Evolutionary conservation across 805 yeast genomes (phyloP), one percentile per base, ranked within the genome.

Genomic region (Jamesozyma piceae): DNA sequence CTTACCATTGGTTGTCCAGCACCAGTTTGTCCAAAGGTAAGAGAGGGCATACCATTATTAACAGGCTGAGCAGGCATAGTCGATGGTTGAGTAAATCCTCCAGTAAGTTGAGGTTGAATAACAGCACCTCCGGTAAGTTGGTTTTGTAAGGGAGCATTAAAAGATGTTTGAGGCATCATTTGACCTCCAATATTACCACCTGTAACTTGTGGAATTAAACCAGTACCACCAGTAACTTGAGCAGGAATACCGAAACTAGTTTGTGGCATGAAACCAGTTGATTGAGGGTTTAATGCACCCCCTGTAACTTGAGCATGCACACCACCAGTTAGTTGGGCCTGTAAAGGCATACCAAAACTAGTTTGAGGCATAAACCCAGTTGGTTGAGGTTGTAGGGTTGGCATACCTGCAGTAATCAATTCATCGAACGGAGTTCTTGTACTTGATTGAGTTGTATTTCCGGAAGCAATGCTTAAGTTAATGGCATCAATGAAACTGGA

Each of bases 401-500:
- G 37, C 27, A 51, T 38, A 2, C 57, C 60, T 10, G 45, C 46
- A 32, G 51, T 43, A 45, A 67, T 46, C 35, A 52, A 47, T 43
- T 62, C 61, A 42, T 68, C 73, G 47, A 70, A 70, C 6, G 74
- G 72, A 10, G 72, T 68, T 41, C 54, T 62, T 9, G 42, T 43
- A 8, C 46, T 9, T 5, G 48, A 39, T 22, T 53, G 50, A 9
- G 47, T 43, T 17, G 41, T 21, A 51, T 51, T 29, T 15, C 49
- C 52, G 48, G 80, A 90, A 1, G 85, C 87, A 41, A 86, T 76
- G 40, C 78, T 71, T 57, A 88, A 82, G 54, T 78, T 83, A 53
- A 90, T 89, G 26, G 87, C 85, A 62, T 88, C 96, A 32, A 89
- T 89, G 65, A 89, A 83, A 46, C 92, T 82, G 46, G 80, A 75